Conservation (phyloP, 139 green algal genomes). For the Picochlorum sp. region DNA sequence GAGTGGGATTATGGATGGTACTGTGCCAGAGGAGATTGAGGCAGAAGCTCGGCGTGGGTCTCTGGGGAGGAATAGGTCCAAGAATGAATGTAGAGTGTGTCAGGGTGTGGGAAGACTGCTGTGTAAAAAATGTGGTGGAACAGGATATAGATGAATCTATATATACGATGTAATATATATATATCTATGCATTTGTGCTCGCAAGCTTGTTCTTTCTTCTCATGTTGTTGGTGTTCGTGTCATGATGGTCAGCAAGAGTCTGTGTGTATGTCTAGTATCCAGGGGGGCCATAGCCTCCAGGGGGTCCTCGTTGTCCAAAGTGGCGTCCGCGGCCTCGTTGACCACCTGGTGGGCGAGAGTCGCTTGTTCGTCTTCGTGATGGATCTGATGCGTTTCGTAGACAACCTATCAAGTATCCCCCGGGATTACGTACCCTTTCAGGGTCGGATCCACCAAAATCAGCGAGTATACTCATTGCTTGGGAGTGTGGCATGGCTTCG, state of each 20-base stretch:
- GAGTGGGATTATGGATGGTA: slow-evolving; percentile 15
- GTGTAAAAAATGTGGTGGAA: slow-evolving; percentile 14
- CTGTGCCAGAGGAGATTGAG: slow-evolving; percentile 2
- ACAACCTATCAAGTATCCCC: slow-evolving; percentile 23
- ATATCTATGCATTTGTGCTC: no score
- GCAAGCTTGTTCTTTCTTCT: no score
- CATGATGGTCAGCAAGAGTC: no score
- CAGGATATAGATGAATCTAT: slow-evolving; percentile 7
- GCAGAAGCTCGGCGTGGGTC: neutral
- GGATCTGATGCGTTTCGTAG: slow-evolving; percentile 1
- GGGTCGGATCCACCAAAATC: slow-evolving; percentile 21
- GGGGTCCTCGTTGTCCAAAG: no score
- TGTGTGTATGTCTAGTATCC: no score
- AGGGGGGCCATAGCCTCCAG: no score
- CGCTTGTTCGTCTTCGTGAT: no score
- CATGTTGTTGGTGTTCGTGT: no score
- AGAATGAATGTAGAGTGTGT: slow-evolving; percentile 16
- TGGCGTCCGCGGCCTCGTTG: no score
- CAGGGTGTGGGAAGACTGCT: slow-evolving; percentile 13
- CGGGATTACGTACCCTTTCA: slow-evolving; percentile 11
- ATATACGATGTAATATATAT: neutral
- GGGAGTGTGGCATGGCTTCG: slow-evolving; percentile 4
- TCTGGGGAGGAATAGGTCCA: neutral
- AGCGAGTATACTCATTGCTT: slow-evolving; percentile 10
- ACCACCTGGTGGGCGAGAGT: no score